phyloP scores from a whole-genome alignment of 352 stramenopile genomes.

The Globisporangium orthogonon region DNA sequence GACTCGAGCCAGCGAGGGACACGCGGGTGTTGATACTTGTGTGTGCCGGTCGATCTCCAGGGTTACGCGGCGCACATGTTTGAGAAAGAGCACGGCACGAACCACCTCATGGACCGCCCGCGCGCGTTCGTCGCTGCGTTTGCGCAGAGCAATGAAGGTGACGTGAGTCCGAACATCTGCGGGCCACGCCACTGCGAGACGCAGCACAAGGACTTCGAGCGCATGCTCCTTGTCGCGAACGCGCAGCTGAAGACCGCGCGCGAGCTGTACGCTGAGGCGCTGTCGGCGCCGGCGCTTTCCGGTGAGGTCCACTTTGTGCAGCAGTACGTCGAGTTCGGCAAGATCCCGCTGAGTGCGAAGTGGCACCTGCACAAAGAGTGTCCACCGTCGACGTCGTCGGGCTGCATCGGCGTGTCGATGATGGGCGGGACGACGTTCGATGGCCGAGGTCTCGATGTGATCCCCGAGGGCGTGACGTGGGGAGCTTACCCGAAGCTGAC shows the following conservation, averaged over 20 bases:
- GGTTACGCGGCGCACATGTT: slow-evolving; percentile 88
- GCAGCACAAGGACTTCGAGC: slow-evolving; percentile 73
- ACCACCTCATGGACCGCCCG: slow-evolving; percentile 72
- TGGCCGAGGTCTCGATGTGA: slow-evolving; percentile 42
- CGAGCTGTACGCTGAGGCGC: slow-evolving; percentile 47
- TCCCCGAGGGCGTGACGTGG: slow-evolving; percentile 72
- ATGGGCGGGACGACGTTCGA: slow-evolving; percentile 77
- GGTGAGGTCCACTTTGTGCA: slow-evolving; percentile 45
- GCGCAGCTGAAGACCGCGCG: slow-evolving; percentile 61
- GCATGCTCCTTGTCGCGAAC: slow-evolving; percentile 73
- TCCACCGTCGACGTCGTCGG: slow-evolving; percentile 55
- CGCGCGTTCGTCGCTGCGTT: slow-evolving; percentile 90
- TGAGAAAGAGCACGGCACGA: slow-evolving; percentile 77
- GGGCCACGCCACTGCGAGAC: slow-evolving; percentile 55
- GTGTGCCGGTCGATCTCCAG: slow-evolving; percentile 2
- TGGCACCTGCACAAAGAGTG: slow-evolving; percentile 74
- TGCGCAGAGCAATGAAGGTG: slow-evolving; percentile 91
- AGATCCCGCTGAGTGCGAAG: slow-evolving; percentile 46
- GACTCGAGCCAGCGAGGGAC: too few relatives aligned
- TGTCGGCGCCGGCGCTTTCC: slow-evolving; percentile 24
- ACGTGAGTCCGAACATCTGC: slow-evolving; percentile 91
- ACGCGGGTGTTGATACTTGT: neutral
- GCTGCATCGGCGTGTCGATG: slow-evolving; percentile 83
- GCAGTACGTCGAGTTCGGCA: slow-evolving; percentile 76
- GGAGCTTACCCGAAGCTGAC: slow-evolving; percentile 64